Base-by-base conservation (phyloP, 108 stramenopile genomes). In the Cyclotella cryptica region DNA sequence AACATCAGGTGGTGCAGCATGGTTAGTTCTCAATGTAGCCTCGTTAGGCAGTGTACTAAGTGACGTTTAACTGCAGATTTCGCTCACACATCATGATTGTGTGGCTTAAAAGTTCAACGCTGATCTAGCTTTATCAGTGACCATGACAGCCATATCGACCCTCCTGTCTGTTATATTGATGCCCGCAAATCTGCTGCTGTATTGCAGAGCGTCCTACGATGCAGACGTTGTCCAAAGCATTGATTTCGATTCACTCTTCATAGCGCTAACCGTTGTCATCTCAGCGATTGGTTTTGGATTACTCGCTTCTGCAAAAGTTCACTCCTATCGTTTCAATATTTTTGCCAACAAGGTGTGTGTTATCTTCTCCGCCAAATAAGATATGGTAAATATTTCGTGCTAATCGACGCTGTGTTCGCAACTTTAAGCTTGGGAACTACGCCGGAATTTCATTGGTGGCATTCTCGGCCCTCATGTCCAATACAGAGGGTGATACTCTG, bases 131-230 rank as follows among this genome's bases (percentile, higher is more conserved):
- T 78, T 96, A 19, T 77, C 71, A 29, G 92, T 96, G 0, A 91
- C 93, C 60, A 96, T 96, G 93, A 96, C 96, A 5, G 88, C 93
- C 12, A 88, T 93, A 28, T 92, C 91, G 5, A 93, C 93, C 42
- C 66, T 96, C 40, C 53, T 92, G 14, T 85, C 85, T 15, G 67
- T 88, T 41, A 75, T 87, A 3, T 62, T 96, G 27, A 88, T 94
- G 62, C 96, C 96, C 30, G 77, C 88, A 18, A 97, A 97, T 66
- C 71, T 97, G 10, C 77, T 93, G 26, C 42, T 97, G 6, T 97
- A 95, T 60, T 81, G 91, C 45, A 77, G 83, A 24, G 72, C 74
- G 19, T 84, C 87, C 24, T 97, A 92, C 70, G 83, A 84, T 28
- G 78, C 74, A 24, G 76, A 86, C 51, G 68, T 92, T 10, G 71